phyloP scores from a whole-genome alignment of 164 flowering plant genomes.

The Houttuynia cordata region DNA sequence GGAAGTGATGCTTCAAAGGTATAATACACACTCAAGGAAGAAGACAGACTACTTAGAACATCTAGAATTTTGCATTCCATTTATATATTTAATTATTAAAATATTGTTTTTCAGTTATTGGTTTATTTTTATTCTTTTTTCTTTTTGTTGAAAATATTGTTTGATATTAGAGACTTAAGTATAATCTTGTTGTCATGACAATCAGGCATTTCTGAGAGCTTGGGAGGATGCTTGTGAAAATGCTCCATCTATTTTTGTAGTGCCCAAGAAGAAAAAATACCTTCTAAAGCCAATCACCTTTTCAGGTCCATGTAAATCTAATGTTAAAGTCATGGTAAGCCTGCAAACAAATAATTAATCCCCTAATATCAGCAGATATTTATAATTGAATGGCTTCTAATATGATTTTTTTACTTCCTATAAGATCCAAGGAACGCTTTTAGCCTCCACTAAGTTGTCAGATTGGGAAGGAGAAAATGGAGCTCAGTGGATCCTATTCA shows the following conservation, averaged over 20 bases:
- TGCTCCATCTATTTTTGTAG: constrained; percentile 25
- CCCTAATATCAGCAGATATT: background rate
- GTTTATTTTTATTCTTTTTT: background rate
- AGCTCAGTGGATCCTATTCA: constrained; percentile 30
- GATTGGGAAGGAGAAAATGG: constrained; percentile 34
- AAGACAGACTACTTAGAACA: too few species aligned
- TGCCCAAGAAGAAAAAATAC: constrained; percentile 41
- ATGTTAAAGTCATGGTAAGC: constrained; percentile 40
- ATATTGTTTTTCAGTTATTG: background rate
- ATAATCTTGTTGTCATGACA: background rate
- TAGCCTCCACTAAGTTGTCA: constrained; percentile 38
- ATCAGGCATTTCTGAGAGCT: constrained; percentile 59
- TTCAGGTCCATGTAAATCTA: constrained; percentile 70
- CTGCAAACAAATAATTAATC: background rate
- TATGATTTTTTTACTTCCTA: background rate
- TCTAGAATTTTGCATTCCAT: background rate
- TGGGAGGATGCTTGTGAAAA: constrained; percentile 61
- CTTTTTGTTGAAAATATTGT: background rate
- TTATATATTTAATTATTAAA: background rate
- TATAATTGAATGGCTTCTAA: background rate
- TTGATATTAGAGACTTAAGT: background rate
- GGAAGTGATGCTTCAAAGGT: constrained; percentile 10
- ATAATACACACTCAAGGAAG: background rate
- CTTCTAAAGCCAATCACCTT: constrained; percentile 48
- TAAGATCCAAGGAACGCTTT: constrained; percentile 58